A percentile compares a stretch with the other conserved stretches of the same genome.
phyloP scores from a whole-genome alignment of 225 moss, liverwort and hornwort genomes.

The Pseudisothecium myosuroides region DNA sequence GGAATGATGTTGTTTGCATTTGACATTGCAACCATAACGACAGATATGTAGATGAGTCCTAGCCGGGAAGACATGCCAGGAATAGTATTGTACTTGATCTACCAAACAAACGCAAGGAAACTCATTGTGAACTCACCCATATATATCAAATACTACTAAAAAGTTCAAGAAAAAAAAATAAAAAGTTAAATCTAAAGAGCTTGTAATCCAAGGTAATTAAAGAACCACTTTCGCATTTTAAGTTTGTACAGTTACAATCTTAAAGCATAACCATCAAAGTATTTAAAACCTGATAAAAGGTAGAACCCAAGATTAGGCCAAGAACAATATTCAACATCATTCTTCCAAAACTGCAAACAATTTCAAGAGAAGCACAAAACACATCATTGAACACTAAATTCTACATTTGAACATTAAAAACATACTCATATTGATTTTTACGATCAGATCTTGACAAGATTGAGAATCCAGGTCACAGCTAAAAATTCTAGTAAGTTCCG shows the following conservation, averaged over 20 bases:
- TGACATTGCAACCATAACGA: constrained; percentile 74
- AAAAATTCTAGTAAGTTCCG: neutral
- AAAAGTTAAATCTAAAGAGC: neutral
- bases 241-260: neutral
- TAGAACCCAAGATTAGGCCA: constrained; percentile 71
- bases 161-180: neutral
- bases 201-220: neutral
- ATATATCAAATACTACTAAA: neutral
- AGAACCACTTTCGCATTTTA: neutral
- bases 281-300: constrained; percentile 62
- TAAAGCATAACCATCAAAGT: neutral
- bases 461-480: neutral
- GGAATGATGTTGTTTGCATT: constrained; percentile 66
- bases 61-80: constrained; percentile 62
- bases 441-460: neutral
- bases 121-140: neutral
- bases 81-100: constrained; percentile 51
- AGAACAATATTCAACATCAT: constrained; percentile 75
- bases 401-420: neutral
- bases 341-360: constrained; percentile 73
- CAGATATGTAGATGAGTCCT: constrained; percentile 75
- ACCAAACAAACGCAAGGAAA: neutral
- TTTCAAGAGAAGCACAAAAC: neutral
- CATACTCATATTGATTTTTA: neutral
- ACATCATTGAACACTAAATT: neutral